phyloP scores from a whole-genome alignment of 129 eudicot genomes.

The Flaveria robusta region DNA sequence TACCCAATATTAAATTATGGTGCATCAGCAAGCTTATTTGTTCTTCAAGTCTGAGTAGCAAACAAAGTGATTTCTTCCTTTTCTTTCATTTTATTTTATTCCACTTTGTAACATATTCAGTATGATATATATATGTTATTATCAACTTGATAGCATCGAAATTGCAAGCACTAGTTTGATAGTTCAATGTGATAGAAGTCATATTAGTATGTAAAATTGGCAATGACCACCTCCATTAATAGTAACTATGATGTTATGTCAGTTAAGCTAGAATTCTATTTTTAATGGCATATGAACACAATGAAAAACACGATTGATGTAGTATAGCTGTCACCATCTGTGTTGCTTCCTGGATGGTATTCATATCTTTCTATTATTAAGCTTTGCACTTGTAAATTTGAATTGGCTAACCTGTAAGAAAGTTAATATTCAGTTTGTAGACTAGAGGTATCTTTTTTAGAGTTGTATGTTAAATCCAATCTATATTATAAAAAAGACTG shows the following conservation, averaged over 20 bases:
- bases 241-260: not conserved
- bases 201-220: not conserved
- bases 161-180: not conserved
- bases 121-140: not conserved
- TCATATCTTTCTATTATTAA: constrained; percentile 12
- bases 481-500: not conserved
- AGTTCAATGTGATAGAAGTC: constrained; percentile 3
- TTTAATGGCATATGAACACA: not conserved
- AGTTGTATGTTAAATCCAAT: constrained; percentile 15
- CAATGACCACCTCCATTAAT: not conserved
- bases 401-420: constrained; percentile 3
- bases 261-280: not conserved
- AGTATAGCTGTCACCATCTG: not conserved
- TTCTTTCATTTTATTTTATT: constrained; percentile 13
- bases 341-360: not conserved
- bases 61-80: constrained; percentile 4
- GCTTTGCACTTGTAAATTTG: not conserved
- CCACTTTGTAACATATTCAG: not conserved
- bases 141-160: not conserved
- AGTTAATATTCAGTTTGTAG: not conserved
- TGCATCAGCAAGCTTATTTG: not conserved
- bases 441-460: not conserved
- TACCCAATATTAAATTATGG: constrained; percentile 8
- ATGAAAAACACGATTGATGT: not conserved
- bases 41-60: not conserved